Conservation (phyloP, 2,329 filamentous ascomycete genomes). For the Penicillium sp. region DNA sequence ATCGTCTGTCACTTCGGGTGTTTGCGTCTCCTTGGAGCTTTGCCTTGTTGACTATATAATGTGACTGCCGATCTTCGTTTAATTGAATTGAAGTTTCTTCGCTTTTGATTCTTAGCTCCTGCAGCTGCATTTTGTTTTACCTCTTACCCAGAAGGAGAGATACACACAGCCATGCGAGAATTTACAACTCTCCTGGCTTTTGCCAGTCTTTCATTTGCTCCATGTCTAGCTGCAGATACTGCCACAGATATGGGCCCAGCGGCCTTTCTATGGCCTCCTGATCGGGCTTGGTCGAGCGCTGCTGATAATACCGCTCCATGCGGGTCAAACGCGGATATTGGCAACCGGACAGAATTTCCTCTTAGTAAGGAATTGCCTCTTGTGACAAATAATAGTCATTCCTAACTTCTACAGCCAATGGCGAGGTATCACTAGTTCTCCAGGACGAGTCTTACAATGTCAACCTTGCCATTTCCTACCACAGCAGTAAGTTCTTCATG, state of each 20-base stretch:
- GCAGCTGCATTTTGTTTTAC: background rate
- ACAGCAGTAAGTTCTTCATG: conserved; percentile 43
- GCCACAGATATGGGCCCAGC: conserved; percentile 54
- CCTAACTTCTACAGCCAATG: conserved; percentile 45
- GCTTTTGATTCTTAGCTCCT: background rate
- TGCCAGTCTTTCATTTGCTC: conserved; percentile 1
- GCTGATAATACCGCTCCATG: conserved; percentile 60
- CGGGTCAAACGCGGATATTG: conserved; percentile 50
- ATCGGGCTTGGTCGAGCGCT: conserved; percentile 56
- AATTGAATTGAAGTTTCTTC: background rate
- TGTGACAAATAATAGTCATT: background rate
- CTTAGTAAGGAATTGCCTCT: conserved; percentile 43
- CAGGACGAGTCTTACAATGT: conserved; percentile 59
- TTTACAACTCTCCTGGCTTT: conserved; percentile 8
- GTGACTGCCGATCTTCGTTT: background rate
- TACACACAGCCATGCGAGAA: background rate
- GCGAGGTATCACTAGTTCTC: conserved; percentile 56
- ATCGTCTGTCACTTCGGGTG: background rate
- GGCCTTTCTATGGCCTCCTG: conserved; percentile 61
- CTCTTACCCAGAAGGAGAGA: background rate
- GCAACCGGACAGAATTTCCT: conserved; percentile 58
- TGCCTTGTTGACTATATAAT: background rate
- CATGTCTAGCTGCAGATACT: background rate
- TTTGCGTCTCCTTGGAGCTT: background rate
- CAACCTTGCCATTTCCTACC: conserved; percentile 56